Conservation (phyloP, 176 grass and related monocot genomes). For the Pharus latifolius region DNA sequence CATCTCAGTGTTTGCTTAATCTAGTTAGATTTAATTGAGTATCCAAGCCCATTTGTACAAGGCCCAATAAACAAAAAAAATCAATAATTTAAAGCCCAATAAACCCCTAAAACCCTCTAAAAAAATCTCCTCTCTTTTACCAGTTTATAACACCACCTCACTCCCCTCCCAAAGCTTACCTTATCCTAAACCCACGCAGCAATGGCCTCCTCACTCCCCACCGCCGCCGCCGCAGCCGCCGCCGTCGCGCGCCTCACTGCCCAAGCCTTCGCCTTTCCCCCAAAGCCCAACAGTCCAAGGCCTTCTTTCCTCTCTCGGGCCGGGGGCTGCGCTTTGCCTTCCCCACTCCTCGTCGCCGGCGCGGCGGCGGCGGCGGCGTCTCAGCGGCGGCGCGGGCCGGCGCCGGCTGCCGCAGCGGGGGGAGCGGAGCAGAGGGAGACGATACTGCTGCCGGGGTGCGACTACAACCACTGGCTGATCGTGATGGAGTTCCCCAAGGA, state of each 20-base stretch:
- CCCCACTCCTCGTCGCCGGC: too few species aligned
- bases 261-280: neutral
- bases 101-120: neutral
- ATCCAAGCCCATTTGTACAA: too few species aligned
- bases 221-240: slow-evolving; percentile 21
- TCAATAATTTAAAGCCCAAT: too few species aligned
- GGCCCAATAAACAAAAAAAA: too few species aligned
- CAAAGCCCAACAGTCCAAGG: too few species aligned
- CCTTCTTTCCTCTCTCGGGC: too few species aligned
- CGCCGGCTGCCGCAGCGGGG: neutral
- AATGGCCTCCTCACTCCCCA: slow-evolving; percentile 47
- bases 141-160: too few species aligned
- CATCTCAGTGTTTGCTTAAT: too few species aligned
- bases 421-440: slow-evolving; percentile 61
- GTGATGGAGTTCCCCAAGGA: slow-evolving; percentile 99
- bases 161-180: slow-evolving; percentile 11
- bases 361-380: too few species aligned
- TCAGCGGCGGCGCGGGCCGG: neutral
- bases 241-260: slow-evolving; percentile 9
- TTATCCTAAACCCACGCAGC: neutral
- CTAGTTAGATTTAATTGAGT: too few species aligned
- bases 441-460: slow-evolving; percentile 88
- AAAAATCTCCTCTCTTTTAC: neutral
- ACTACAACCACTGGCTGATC: slow-evolving; percentile 98
- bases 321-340: too few species aligned